A percentile compares a stretch with the other conserved stretches of the same genome.
phyloP scores from a whole-genome alignment of 176 grass and related monocot genomes.

The Rhynchospora breviuscula region DNA sequence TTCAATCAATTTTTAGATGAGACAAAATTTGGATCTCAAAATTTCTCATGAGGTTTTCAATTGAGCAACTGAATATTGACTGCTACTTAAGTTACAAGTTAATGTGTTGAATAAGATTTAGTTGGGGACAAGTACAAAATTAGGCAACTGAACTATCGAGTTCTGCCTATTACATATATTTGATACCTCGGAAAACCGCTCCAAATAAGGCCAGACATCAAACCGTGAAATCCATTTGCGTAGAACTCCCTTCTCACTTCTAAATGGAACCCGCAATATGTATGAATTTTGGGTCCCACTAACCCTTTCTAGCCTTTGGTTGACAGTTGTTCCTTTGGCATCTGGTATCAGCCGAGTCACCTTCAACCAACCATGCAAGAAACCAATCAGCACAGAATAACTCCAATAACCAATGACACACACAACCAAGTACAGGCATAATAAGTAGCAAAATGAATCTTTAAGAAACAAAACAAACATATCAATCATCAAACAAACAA shows the following conservation, averaged over 20 bases:
- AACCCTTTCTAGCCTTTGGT: conserved; percentile 85
- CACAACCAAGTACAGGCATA: background rate
- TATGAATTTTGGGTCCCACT: conserved; percentile 71
- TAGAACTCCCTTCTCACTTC: conserved; percentile 67
- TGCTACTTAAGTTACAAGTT: background rate
- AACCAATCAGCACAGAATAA: background rate
- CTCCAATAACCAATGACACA: background rate
- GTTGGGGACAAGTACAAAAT: background rate
- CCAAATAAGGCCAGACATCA: conserved; percentile 93
- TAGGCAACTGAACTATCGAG: background rate
- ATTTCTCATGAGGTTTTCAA: background rate
- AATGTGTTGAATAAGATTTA: background rate
- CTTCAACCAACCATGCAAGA: conserved; percentile 37
- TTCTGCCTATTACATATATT: conserved; percentile 20
- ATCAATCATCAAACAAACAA: background rate
- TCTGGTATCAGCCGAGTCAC: conserved; percentile 95
- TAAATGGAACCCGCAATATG: conserved; percentile 80
- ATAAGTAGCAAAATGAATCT: background rate
- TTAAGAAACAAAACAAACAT: background rate
- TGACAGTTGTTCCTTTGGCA: conserved; percentile 80
- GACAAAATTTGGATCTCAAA: background rate
- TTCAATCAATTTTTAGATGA: background rate
- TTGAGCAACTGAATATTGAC: background rate
- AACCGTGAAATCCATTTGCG: conserved; percentile 96
- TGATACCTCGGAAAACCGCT: conserved; percentile 67